Evolutionary conservation across 202 grass and related monocot genomes (phyloP), one percentile per base, ranked within the genome.

Genomic region (Digitaria exilis): DNA sequence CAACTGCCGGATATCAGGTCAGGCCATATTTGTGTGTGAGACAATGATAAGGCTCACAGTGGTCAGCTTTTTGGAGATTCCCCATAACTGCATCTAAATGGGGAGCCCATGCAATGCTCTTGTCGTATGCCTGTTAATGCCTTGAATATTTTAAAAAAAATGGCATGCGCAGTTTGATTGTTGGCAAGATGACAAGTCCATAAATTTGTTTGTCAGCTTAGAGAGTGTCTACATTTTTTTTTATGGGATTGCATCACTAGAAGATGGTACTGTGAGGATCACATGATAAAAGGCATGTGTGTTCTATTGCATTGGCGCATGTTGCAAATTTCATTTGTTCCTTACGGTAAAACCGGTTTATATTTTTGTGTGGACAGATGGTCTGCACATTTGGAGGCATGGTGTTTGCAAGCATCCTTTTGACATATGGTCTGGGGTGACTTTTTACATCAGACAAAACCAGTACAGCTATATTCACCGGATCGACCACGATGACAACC

Each of bases 351-450:
- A 54, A 69, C 29, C 3, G 28, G 22, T 74, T 68, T 2, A 29
- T 22, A 42, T 73, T 51, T 51, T 39, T 37, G 7, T 92, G 68
- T 29, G n/a, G 35, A 19, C 79, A 97, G 95, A 90, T 94, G 35
- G 84, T 94, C 21, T 97, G 95, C 90, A 93, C 92, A 44, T 86
- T 97, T 82, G 95, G 92, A 43, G 91, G 88, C 81, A 89, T 94
- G 90, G 92, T 94, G 46, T 97, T 97, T 66, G 13, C 74, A 26
- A 97, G 90, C 75, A 92, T 94, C 46, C 89, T 94, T 75, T 97
- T 55, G 95, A 93, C 49, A 70, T 91, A 85, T 93, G 92, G 92
- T 97, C 95, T 70, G 90, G 86, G 55, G 86, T 97, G 61, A 78
- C 88, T n/a, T n/a, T n/a, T 26, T 97, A 94, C 69, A 88, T 92